Evolutionary conservation across 1,284 basidiomycete species (phyloP), one percentile per base, ranked within the genome.

Genomic region (Hortiboletus rubellus): DNA sequence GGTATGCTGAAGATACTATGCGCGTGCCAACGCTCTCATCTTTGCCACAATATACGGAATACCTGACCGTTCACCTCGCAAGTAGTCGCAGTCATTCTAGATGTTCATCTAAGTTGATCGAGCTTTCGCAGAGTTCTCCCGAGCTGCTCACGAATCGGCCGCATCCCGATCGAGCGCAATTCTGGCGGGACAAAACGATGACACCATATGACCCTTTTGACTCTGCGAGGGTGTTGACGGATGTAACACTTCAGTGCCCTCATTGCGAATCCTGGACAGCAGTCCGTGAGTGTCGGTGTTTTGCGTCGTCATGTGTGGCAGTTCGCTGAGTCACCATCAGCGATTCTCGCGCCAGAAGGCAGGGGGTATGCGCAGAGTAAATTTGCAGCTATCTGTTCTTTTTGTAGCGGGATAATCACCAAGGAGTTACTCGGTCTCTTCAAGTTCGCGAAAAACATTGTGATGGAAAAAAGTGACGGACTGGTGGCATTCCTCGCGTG

Each of bases 361-460:
- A 27, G n/a, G 2, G 76, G 77, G 11, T 78, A 75, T 54, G 67
- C 71, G 6, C 76, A 78, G 52, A 60, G 56, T 15, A 59, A 57
- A 2, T 77, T 78, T 38, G 33, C 14, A 5, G 27, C 54, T 9
- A 3, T 4, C 1, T 77, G 76, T 47, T 31, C 45, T 6, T 31
- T 30, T 5, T 76, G 76, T 42, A 10, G 27, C 0, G 50, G 58
- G 38, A 30, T 3, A 1, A 71, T 78, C 40, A 74, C 48, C 12
- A 71, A 65, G 54, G 63, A 68, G 30, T 30, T 60, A 5, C 60
- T 77, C 10, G 69, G 65, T 12, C 55, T 76, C 2, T 45, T 58
- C 37, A 75, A 72, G 54, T 66, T 78, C 8, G 64, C 56, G 1
- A 55, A 47, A 0, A 68, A 74, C 50, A 34, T 74, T 7, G 58